Conservation (phyloP, 2,329 filamentous ascomycete genomes). For the Claviceps capensis region DNA sequence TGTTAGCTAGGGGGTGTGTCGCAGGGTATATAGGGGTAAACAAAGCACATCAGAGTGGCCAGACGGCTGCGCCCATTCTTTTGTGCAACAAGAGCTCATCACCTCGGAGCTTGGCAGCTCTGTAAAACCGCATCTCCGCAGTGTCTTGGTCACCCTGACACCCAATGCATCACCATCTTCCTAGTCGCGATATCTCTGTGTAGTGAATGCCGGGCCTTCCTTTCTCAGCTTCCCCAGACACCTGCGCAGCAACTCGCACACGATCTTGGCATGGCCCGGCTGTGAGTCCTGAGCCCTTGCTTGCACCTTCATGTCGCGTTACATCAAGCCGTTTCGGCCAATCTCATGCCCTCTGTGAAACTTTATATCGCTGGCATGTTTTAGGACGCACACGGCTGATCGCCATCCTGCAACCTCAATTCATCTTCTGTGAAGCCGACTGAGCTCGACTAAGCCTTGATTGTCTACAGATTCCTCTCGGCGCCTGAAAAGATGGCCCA, state of each 20-base stretch:
- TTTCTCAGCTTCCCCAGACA: background rate
- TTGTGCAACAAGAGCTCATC: background rate
- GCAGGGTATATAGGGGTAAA: no score
- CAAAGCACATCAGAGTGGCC: no score
- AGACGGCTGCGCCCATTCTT: no score
- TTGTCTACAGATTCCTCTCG: conserved; percentile 5
- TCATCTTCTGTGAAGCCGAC: background rate
- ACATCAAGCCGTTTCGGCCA: background rate
- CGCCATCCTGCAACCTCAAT: no score
- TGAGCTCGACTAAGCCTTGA: background rate
- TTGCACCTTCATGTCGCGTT: background rate
- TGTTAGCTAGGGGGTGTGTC: no score
- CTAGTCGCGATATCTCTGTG: background rate
- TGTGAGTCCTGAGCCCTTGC: background rate
- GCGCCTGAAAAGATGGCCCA: conserved; percentile 20
- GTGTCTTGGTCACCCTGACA: no score
- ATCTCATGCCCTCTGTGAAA: background rate
- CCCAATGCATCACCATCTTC: background rate
- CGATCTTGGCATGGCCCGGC: background rate
- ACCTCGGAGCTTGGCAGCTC: background rate
- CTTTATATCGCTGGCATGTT: background rate
- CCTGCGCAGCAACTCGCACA: background rate
- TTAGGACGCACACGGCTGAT: background rate
- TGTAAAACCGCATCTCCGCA: no score
- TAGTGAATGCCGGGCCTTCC: background rate